phyloP scores from a whole-genome alignment of 768 basidiomycete genomes.

The Omphalotus guepiniiformis region DNA sequence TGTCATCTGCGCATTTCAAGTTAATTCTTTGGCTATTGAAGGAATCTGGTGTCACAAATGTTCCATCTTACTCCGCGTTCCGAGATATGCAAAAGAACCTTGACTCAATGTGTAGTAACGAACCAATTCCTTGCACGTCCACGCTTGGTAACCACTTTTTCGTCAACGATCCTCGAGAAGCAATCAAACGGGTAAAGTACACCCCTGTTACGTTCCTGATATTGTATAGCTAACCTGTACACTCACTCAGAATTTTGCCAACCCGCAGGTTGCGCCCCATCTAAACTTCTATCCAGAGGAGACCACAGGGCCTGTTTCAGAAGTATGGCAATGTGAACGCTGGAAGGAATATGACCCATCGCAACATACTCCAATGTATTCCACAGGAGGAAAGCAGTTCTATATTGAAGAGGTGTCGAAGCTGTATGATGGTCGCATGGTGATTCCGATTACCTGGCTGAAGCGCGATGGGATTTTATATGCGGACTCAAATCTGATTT shows the following conservation, averaged over 20 bases:
- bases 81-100: slow-evolving; percentile 2
- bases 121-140: not conserved
- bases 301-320: not conserved
- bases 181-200: slow-evolving; percentile 11
- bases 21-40: slow-evolving; percentile 16
- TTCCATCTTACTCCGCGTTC: slow-evolving; percentile 12
- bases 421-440: slow-evolving; percentile 1
- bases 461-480: too few species aligned
- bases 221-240: too few species aligned
- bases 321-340: slow-evolving; percentile 1
- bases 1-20: slow-evolving; percentile 15
- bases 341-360: slow-evolving; percentile 2
- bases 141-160: slow-evolving; percentile 15
- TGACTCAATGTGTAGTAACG: not conserved
- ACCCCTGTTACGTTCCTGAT: too few species aligned
- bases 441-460: slow-evolving; percentile 4
- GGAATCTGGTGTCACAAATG: slow-evolving; percentile 8
- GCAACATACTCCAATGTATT: not conserved
- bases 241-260: slow-evolving; percentile 3
- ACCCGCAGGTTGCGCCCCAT: not conserved
- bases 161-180: slow-evolving; percentile 16
- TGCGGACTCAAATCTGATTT: too few species aligned
- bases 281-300: slow-evolving; percentile 1
- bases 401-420: slow-evolving; percentile 12
- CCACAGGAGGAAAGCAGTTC: slow-evolving; percentile 1